Percentiles rank a stretch among this genome's conserved stretches.
These are phyloP conservation scores for Trichocladium uniseriatum DNA, from an alignment of 495 filamentous ascomycete species.

Conservation along the genomic window DNA sequence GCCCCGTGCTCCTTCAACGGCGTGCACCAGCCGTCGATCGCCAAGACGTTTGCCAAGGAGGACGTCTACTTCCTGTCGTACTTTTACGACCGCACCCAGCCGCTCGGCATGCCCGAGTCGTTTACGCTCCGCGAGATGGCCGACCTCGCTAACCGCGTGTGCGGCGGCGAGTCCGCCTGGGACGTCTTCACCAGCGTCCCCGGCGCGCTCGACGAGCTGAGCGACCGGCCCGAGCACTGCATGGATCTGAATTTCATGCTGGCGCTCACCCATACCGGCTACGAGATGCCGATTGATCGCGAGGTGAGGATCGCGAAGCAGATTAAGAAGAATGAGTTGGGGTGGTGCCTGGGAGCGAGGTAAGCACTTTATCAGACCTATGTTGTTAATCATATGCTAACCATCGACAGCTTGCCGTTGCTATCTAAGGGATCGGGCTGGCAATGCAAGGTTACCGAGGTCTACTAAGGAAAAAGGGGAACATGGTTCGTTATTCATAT, in stretches of 20 bases:
- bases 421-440: slow-evolving; percentile 39
- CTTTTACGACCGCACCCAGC: slow-evolving; percentile 88
- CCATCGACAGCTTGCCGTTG: slow-evolving; percentile 34
- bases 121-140: slow-evolving; percentile 84
- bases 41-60: slow-evolving; percentile 84
- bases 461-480: slow-evolving; percentile 22
- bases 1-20: slow-evolving; percentile 96
- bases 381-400: slow-evolving; percentile 38
- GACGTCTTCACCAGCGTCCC: slow-evolving; percentile 63
- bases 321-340: slow-evolving; percentile 92
- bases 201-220: slow-evolving; percentile 64
- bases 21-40: slow-evolving; percentile 84
- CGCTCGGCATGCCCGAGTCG: slow-evolving; percentile 89
- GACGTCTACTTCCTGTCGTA: slow-evolving; percentile 96
- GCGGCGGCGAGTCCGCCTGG: slow-evolving; percentile 68
- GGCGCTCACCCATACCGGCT: slow-evolving; percentile 84
- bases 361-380: no score
- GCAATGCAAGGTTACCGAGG: slow-evolving; percentile 40
- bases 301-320: slow-evolving; percentile 98
- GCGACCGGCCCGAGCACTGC: slow-evolving; percentile 77
- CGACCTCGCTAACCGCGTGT: slow-evolving; percentile 75
- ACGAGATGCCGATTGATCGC: slow-evolving; percentile 92
- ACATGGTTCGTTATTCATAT: no score
- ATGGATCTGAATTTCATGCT: slow-evolving; percentile 94
- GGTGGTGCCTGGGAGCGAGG: slow-evolving; percentile 97